Base-by-base conservation (phyloP, 1,284 basidiomycete genomes). In the Chalciporus sp. region DNA sequence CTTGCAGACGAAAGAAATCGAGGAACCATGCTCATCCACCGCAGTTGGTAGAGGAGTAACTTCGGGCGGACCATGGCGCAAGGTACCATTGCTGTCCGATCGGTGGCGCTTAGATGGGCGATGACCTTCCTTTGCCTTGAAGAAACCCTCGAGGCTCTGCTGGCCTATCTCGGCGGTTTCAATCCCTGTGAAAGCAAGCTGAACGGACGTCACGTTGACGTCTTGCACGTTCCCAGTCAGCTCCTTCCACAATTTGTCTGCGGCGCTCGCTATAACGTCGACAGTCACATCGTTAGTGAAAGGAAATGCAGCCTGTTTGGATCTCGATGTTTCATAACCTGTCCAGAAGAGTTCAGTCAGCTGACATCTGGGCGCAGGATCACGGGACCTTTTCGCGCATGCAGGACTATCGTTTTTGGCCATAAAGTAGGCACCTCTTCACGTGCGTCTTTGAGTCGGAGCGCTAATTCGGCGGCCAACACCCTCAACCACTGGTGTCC, bases 401-500 rank as follows among this genome's bases (percentile, higher is more conserved):
- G 83, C 19, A 98, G 74, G 9, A 91, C 92, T 37, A 99, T 76
- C 0, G 91, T 92, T 72, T 94, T 98, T 0, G 96, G 96, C 95
- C 95, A 98, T 17, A 98, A 69, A 31, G 88, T 86, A 0, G 88
- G 85, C 19, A 81, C 80, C 1, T 77, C 74, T 56, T 89, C 81
- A 16, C 96, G 78, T 1, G 92, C 91, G 59, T 98, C 94, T 45
- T 84, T 85, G 20, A 99, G 76, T 43, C 96, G 81, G 14, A 95
- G 78, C 7, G 89, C 84, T 16, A 99, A 79, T 66, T 99, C 96
- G 14, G 94, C 92, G 9, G 94, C 86, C 17, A 98, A 83, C 9
- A 98, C 89, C 5, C 86, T 80, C 31, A 99, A 82, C 97, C 96
- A 99, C 59, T 95, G 91, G 47, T 84, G 77, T 0, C 92, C 94